Percentiles rank a stretch among this genome's conserved stretches.
Evolutionary conservation across 768 basidiomycete species (phyloP).

Genomic region (Pleurotus pulmonarius): DNA sequence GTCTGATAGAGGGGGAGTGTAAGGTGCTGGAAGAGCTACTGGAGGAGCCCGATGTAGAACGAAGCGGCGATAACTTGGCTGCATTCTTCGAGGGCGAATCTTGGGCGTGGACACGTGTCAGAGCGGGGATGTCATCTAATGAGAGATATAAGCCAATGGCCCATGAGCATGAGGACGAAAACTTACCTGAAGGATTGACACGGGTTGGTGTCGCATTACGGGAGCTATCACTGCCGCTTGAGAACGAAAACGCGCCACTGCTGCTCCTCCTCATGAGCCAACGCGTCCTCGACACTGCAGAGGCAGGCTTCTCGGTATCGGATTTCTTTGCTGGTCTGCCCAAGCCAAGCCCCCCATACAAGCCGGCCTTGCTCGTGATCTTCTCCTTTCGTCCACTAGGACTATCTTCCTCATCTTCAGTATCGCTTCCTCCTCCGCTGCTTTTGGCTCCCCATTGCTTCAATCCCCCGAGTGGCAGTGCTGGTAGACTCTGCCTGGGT

Average conservation of each 20-base stretch:
- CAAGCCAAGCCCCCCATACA: conserved; percentile 62
- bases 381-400: conserved; percentile 42
- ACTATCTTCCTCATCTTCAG: conserved; percentile 65
- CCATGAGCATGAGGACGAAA: conserved; percentile 2
- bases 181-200: conserved; percentile 44
- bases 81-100: conserved; percentile 44
- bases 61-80: conserved; percentile 29
- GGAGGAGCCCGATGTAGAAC: conserved; percentile 23
- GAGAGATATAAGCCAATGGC: background rate
- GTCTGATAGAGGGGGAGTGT: conserved; percentile 1
- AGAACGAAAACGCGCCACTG: conserved; percentile 64
- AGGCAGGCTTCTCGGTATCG: conserved; percentile 20
- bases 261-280: conserved; percentile 77
- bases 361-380: conserved; percentile 30
- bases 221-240: conserved; percentile 66
- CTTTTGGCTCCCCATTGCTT: conserved; percentile 11
- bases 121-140: conserved; percentile 55
- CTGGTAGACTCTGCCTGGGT: conserved; percentile 73
- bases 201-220: conserved; percentile 63
- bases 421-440: conserved; percentile 45
- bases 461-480: conserved; percentile 18
- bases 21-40: conserved; percentile 3
- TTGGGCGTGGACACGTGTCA: conserved; percentile 42
- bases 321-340: conserved; percentile 46
- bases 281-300: conserved; percentile 40